Base-by-base conservation (phyloP, 176 grass and related monocot genomes). In the Aegilops sharonensis region DNA sequence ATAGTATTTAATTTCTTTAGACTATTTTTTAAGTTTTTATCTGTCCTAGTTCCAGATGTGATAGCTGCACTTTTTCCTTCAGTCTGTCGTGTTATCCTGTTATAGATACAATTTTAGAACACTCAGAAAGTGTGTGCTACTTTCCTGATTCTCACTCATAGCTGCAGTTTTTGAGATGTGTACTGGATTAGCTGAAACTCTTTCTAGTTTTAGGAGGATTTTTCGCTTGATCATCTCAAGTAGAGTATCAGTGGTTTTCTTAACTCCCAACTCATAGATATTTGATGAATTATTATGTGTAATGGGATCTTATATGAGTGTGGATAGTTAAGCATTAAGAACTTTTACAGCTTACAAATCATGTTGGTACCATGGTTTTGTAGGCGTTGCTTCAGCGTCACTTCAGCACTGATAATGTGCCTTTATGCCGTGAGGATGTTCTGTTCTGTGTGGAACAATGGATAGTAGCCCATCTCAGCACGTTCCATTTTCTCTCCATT, bases 171-270 rank as follows among this genome's bases (percentile, higher is more conserved):
- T 34, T 75, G 3, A 31, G 64, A 45, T 23, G 25, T 21, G 7
- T 43, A 24, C 14, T 3, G 0, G 32, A 43, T 79, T 71, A 71
- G 65, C 24, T 31, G 34, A 79, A 79, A 86, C 32, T 70, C 32
- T 77, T 76, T 48, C 27, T 78, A 61, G 48, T 68, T 78, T 84
- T 30, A 36, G 60, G n/a, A 20, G 14, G 24, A 23, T 37, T 60
- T 70, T 43, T 84, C 11, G 60, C 39, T 47, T 9, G 63, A 91
- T 42, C 64, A 32, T 24, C 39, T 91, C 37, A 69, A 69, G 21
- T 10, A 5, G 30, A 85, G 85, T 71, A 42, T 39, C 50, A 86
- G 21, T 69, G 31, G 2, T 70, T 57, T 78, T 68, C 48, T 25
- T 6, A 60, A 5, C 2, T 30, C 79, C 62, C 27, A 68, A 73